These are phyloP conservation scores for Skeletonema grethae DNA, from an alignment of 108 stramenopile species.

Conservation along the genomic window DNA sequence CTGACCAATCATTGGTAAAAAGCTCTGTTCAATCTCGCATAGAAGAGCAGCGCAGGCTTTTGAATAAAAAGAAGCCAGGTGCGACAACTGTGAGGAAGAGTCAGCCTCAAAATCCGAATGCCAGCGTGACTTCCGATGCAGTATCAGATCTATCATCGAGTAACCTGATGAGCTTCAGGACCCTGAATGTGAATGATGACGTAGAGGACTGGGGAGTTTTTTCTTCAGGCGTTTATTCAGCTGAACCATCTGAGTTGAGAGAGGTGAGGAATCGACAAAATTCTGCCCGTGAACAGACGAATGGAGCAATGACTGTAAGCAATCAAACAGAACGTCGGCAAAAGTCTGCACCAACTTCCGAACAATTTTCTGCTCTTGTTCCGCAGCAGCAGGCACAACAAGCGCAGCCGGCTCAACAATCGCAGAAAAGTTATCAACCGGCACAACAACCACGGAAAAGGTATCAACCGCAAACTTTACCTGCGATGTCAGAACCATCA, in stretches of 20 bases:
- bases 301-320: not conserved
- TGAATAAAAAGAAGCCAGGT: slow-evolving; percentile 14
- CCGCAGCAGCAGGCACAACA: slow-evolving; percentile 6
- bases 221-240: slow-evolving; percentile 16
- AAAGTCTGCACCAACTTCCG: slow-evolving; percentile 4
- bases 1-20: slow-evolving; percentile 11
- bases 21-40: slow-evolving; percentile 28
- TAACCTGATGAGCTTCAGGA: slow-evolving; percentile 3
- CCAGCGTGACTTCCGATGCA: slow-evolving; percentile 3
- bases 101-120: not conserved
- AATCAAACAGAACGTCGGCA: not conserved
- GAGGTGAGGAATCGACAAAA: slow-evolving; percentile 21
- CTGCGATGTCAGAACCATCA: not conserved
- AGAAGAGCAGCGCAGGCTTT: slow-evolving; percentile 17
- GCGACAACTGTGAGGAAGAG: not conserved
- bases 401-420: not conserved
- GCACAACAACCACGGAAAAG: not conserved
- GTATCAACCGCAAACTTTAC: not conserved
- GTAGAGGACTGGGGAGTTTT: not conserved
- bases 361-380: not conserved
- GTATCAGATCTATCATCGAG: not conserved
- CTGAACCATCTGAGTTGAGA: slow-evolving; percentile 31
- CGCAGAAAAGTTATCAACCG: not conserved
- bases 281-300: not conserved
- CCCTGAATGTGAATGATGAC: not conserved